These are phyloP conservation scores for Cenchrus purpureus DNA, from an alignment of 176 grass and related monocot genomes.

Conservation along the genomic window DNA sequence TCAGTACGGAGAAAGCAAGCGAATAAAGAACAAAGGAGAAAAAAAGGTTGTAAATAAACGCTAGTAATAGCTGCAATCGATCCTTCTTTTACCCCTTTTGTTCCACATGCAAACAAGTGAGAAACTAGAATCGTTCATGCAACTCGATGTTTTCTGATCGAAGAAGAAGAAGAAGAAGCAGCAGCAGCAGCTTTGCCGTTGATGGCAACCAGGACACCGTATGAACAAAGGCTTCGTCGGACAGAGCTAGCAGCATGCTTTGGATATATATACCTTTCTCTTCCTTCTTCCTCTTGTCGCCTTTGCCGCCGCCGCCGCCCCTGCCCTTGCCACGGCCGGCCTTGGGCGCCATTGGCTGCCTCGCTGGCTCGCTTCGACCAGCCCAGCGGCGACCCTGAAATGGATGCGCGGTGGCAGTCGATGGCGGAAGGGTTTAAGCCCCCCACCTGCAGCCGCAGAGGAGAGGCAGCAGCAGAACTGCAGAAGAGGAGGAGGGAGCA, in stretches of 20 bases:
- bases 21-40: neutral
- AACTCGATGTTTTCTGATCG: neutral
- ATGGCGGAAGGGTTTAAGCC: constrained; percentile 28
- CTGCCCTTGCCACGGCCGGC: constrained; percentile 78
- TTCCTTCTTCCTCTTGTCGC: constrained; percentile 92
- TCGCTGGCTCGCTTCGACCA: neutral
- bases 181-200: neutral
- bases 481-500: neutral
- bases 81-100: neutral
- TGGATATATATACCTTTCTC: constrained; percentile 67
- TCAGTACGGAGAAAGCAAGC: constrained; percentile 24
- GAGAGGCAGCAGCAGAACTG: neutral
- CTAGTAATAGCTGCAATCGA: neutral
- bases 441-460: neutral
- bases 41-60: neutral
- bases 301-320: constrained; percentile 66
- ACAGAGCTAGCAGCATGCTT: neutral
- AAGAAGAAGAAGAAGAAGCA: neutral
- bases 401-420: neutral
- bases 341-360: constrained; percentile 80
- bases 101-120: neutral
- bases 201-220: neutral
- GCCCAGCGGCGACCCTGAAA: neutral
- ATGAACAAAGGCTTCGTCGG: neutral
- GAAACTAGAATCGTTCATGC: neutral